Conservation (phyloP, 805 yeast species). For the Babjeviella inositovora region DNA sequence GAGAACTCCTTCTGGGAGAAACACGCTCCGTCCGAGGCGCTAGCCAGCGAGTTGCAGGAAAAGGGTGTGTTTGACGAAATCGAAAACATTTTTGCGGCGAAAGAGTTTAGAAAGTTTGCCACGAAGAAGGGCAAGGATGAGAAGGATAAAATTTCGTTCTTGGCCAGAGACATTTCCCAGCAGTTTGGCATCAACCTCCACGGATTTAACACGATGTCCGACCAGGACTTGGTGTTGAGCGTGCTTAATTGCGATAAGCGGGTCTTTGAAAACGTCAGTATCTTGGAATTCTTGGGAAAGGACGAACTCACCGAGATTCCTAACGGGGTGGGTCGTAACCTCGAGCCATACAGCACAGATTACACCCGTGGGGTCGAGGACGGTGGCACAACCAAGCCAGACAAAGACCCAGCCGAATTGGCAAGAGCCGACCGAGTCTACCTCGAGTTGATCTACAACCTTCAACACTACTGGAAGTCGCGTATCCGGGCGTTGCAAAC, state of each 20-base stretch:
- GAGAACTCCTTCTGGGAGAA: slow-evolving; percentile 50
- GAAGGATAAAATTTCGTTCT: slow-evolving; percentile 30
- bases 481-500: slow-evolving; percentile 49
- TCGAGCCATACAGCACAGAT: slow-evolving; percentile 49
- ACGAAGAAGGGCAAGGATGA: slow-evolving; percentile 20
- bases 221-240: slow-evolving; percentile 33
- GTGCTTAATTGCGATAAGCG: slow-evolving; percentile 46
- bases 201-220: slow-evolving; percentile 34
- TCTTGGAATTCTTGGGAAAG: slow-evolving; percentile 53
- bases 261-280: slow-evolving; percentile 33
- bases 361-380: slow-evolving; percentile 12
- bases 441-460: slow-evolving; percentile 49
- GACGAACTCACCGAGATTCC: slow-evolving; percentile 51
- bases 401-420: slow-evolving; percentile 36
- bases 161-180: slow-evolving; percentile 60
- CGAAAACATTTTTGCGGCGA: slow-evolving; percentile 37
- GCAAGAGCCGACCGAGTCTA: slow-evolving; percentile 60
- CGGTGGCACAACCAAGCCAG: slow-evolving; percentile 18
- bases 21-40: slow-evolving; percentile 18
- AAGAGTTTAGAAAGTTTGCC: slow-evolving; percentile 18
- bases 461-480: slow-evolving; percentile 58
- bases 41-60: slow-evolving; percentile 31
- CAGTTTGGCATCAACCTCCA: slow-evolving; percentile 72
- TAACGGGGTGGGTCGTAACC: slow-evolving; percentile 32
- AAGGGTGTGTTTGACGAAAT: slow-evolving; percentile 54